Conservation (phyloP, 352 stramenopile genomes). For the Phytophthora uliginosa region DNA sequence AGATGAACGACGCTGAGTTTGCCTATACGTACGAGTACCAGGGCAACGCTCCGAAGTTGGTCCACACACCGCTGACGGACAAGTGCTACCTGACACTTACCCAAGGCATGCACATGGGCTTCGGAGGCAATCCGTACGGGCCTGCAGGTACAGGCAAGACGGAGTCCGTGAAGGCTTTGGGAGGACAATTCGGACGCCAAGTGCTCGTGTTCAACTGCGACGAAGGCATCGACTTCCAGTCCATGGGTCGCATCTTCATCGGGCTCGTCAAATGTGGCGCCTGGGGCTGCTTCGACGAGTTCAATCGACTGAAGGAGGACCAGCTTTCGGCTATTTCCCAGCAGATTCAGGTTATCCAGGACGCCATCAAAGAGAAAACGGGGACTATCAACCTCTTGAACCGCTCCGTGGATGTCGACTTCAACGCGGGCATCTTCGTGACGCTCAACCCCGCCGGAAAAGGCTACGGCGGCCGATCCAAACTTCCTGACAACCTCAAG, state of each 20-base stretch:
- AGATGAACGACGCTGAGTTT: slow-evolving; percentile 89
- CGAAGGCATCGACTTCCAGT: slow-evolving; percentile 96
- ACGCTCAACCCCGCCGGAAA: slow-evolving; percentile 97
- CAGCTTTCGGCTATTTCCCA: slow-evolving; percentile 95
- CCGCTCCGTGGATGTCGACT: slow-evolving; percentile 89
- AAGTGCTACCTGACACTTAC: slow-evolving; percentile 97
- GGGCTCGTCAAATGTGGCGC: slow-evolving; percentile 95
- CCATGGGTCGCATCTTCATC: slow-evolving; percentile 97
- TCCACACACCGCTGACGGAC: slow-evolving; percentile 96
- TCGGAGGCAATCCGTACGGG: slow-evolving; percentile 95
- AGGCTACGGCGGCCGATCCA: slow-evolving; percentile 94
- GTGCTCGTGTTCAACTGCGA: slow-evolving; percentile 96
- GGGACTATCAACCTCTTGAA: slow-evolving; percentile 86
- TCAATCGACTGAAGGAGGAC: slow-evolving; percentile 97
- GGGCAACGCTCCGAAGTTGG: slow-evolving; percentile 94
- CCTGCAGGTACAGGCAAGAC: slow-evolving; percentile 96
- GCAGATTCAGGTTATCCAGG: slow-evolving; percentile 97
- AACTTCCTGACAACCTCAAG: slow-evolving; percentile 96
- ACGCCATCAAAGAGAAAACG: slow-evolving; percentile 92
- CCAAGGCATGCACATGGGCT: slow-evolving; percentile 94
- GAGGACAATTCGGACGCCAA: slow-evolving; percentile 91
- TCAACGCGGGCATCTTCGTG: slow-evolving; percentile 97
- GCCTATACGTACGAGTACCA: slow-evolving; percentile 97
- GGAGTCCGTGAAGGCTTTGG: slow-evolving; percentile 95
- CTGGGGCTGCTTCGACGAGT: slow-evolving; percentile 98